A percentile compares a stretch with the other conserved stretches of the same genome.
phyloP scores from a whole-genome alignment of 2,329 filamentous ascomycete genomes.

The Exophiala sp. region DNA sequence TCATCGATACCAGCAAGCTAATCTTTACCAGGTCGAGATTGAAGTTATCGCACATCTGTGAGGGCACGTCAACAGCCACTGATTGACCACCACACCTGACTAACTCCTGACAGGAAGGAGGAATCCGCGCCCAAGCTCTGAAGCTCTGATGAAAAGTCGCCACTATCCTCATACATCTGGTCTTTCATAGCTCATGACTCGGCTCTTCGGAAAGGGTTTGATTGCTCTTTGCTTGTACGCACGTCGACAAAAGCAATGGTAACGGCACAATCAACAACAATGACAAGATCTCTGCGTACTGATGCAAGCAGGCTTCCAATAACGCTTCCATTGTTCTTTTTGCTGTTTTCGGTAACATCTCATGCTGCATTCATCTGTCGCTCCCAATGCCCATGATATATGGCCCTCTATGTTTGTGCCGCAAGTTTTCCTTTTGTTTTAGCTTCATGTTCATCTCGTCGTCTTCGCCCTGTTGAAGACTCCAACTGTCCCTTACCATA shows the following conservation, averaged over 20 bases:
- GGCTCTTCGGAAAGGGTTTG: neutral
- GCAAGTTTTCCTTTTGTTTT: slow-evolving; percentile 1
- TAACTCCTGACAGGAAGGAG: slow-evolving; percentile 4
- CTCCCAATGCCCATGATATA: neutral
- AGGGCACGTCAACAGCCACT: slow-evolving; percentile 14
- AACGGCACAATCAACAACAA: slow-evolving; percentile 7
- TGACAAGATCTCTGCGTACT: neutral
- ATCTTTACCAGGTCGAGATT: slow-evolving; percentile 26
- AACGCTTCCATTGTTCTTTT: neutral
- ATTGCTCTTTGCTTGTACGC: neutral
- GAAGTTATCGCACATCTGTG: slow-evolving; percentile 28
- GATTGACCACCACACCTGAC: neutral
- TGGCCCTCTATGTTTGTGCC: neutral
- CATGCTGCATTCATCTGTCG: slow-evolving; percentile 4
- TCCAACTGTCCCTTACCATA: neutral
- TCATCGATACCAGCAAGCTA: neutral
- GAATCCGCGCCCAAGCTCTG: slow-evolving; percentile 18
- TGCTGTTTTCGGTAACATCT: slow-evolving; percentile 8
- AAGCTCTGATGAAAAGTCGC: slow-evolving; percentile 5
- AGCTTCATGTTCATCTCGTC: no score
- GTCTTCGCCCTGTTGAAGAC: neutral
- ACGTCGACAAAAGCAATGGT: neutral
- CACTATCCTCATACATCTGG: neutral
- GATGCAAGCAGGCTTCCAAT: slow-evolving; percentile 11
- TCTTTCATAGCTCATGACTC: neutral